phyloP scores from a whole-genome alignment of 768 basidiomycete species.

The Pulveroboletus ravenelii region DNA sequence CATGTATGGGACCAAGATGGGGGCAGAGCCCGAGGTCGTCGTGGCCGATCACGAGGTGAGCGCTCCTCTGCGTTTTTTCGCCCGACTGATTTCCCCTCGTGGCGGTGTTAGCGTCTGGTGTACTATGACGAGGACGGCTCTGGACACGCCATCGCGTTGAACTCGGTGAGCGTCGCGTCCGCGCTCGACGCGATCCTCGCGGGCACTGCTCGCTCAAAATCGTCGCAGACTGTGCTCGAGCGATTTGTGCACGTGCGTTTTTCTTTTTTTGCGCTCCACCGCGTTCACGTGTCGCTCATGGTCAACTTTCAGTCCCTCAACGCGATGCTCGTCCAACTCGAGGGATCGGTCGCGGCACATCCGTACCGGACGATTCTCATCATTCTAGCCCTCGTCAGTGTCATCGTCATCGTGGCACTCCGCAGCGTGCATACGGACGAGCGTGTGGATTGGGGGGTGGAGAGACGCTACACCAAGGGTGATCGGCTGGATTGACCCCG shows the following conservation, averaged over 20 bases:
- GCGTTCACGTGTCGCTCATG: too few relatives aligned
- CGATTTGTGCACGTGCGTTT: conserved; percentile 55
- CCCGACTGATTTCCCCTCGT: not conserved
- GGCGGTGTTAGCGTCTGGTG: conserved; percentile 52
- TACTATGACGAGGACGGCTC: conserved; percentile 71
- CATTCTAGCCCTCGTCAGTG: conserved; percentile 9
- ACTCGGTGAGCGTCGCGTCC: conserved; percentile 54
- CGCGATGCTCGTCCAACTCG: conserved; percentile 4
- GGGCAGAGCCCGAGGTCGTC: conserved; percentile 42
- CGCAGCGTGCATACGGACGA: conserved; percentile 16
- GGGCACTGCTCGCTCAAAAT: conserved; percentile 45
- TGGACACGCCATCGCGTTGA: conserved; percentile 53
- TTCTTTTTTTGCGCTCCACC: not conserved
- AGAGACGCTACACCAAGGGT: conserved; percentile 17
- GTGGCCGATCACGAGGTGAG: conserved; percentile 67
- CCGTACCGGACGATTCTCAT: conserved; percentile 15
- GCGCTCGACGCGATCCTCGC: conserved; percentile 63
- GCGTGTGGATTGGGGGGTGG: conserved; percentile 8
- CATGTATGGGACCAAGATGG: conserved; percentile 69
- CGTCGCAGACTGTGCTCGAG: conserved; percentile 71
- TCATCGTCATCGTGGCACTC: conserved; percentile 7
- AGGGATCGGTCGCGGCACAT: conserved; percentile 12
- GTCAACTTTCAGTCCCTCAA: conserved; percentile 14
- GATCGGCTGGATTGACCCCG: conserved; percentile 25
- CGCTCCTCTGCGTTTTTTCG: too few relatives aligned